phyloP scores from a whole-genome alignment of 345 rosid genomes.

The Aquilaria malaccensis region DNA sequence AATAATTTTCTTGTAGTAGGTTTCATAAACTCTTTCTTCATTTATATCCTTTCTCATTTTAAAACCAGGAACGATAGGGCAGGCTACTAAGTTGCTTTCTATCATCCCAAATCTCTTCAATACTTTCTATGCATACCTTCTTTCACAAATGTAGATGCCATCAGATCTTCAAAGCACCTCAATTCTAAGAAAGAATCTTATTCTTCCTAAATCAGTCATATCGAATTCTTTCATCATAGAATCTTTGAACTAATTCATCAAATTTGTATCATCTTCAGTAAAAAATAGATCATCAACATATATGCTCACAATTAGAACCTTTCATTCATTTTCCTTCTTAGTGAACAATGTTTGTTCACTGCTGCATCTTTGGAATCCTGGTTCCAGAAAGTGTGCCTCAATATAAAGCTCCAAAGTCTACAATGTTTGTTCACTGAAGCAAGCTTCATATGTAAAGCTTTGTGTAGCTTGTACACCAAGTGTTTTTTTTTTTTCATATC shows the following conservation, averaged over 20 bases:
- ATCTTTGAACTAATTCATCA: neutral
- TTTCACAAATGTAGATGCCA: neutral
- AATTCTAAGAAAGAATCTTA: neutral
- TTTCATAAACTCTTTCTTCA: neutral
- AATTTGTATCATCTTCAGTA: neutral
- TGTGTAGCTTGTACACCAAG: neutral
- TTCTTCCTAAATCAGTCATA: neutral
- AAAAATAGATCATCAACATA: conserved; percentile 4
- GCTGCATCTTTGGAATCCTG: neutral
- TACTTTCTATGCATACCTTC: neutral
- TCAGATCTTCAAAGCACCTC: neutral
- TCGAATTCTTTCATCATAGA: neutral
- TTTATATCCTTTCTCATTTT: neutral
- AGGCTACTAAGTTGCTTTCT: neutral
- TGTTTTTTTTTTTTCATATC: conserved; percentile 1
- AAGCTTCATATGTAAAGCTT: conserved; percentile 1
- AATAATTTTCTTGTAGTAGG: neutral
- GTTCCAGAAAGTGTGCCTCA: neutral
- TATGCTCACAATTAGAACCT: neutral
- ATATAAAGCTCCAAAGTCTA: neutral
- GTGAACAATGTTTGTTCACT: conserved; percentile 2
- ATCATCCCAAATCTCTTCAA: conserved; percentile 1
- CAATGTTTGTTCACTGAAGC: neutral
- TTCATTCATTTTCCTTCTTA: neutral
- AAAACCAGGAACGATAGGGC: neutral